A percentile compares a stretch with the other conserved stretches of the same genome.
Evolutionary conservation across 1,284 basidiomycete genomes (phyloP).

Genomic region (Fereydounia khargensis): DNA sequence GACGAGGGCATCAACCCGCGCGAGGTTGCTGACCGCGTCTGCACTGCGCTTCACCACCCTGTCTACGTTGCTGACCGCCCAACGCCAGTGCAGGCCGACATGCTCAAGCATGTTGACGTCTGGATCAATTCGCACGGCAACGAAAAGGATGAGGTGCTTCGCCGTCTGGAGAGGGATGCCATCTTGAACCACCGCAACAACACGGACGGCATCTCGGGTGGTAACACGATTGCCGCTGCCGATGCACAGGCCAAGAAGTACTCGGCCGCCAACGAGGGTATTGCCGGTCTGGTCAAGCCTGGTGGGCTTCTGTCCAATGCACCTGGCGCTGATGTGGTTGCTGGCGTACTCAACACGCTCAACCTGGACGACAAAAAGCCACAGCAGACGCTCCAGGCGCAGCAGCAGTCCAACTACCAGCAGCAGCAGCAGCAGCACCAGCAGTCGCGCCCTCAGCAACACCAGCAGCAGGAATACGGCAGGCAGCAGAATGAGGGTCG

Average conservation of each 20-base stretch:
- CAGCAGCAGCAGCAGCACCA: background rate
- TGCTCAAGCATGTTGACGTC: constrained; percentile 1
- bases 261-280: constrained; percentile 3
- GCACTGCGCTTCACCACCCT: background rate
- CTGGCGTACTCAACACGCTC: background rate
- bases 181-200: constrained; percentile 5
- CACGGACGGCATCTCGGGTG: constrained; percentile 3
- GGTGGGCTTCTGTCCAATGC: background rate
- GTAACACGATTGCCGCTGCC: background rate
- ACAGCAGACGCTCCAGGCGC: background rate
- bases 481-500: background rate
- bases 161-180: constrained; percentile 2
- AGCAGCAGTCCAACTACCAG: background rate
- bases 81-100: constrained; percentile 1
- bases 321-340: background rate
- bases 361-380: background rate
- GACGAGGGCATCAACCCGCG: background rate
- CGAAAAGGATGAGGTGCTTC: constrained; percentile 8
- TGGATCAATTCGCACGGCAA: constrained; percentile 6
- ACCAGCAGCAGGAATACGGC: background rate
- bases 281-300: constrained; percentile 4
- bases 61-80: background rate
- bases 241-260: constrained; percentile 4
- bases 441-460: background rate
- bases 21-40: background rate